These are phyloP conservation scores for Quercus robur DNA, from an alignment of 306 rosid genomes.

Conservation along the genomic window DNA sequence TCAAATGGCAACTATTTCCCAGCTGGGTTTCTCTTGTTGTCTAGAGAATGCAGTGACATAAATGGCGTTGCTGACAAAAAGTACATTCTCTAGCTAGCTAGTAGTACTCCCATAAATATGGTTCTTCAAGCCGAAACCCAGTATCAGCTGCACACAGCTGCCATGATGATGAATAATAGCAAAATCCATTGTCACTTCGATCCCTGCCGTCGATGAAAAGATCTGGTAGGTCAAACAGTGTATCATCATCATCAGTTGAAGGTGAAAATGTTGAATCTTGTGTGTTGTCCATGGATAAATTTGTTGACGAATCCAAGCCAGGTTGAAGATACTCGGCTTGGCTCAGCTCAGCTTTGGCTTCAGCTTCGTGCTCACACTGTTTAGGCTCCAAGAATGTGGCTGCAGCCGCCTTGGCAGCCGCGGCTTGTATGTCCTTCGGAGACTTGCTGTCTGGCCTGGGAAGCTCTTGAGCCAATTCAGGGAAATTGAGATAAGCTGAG, in stretches of 20 bases:
- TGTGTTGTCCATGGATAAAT: slow-evolving; percentile 21
- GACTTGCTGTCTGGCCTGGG: slow-evolving; percentile 63
- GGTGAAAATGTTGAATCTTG: slow-evolving; percentile 31
- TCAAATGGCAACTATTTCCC: neutral
- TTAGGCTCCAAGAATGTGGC: slow-evolving; percentile 17
- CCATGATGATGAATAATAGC: slow-evolving; percentile 53
- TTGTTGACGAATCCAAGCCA: slow-evolving; percentile 8
- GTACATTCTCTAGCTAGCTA: neutral
- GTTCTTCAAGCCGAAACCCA: slow-evolving; percentile 56
- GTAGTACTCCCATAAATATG: slow-evolving; percentile 56
- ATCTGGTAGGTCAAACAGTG: slow-evolving; percentile 86
- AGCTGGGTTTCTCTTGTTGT: slow-evolving; percentile 6
- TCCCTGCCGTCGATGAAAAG: slow-evolving; percentile 43
- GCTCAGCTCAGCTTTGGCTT: slow-evolving; percentile 24
- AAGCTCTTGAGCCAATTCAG: slow-evolving; percentile 49
- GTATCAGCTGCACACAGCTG: slow-evolving; percentile 54
- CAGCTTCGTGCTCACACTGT: slow-evolving; percentile 3
- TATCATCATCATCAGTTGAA: slow-evolving; percentile 43
- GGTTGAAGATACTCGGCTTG: neutral
- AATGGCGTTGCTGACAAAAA: neutral
- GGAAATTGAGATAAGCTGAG: slow-evolving; percentile 81
- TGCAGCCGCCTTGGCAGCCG: slow-evolving; percentile 78
- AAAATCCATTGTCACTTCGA: slow-evolving; percentile 29
- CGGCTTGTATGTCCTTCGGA: slow-evolving; percentile 84
- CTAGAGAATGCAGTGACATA: slow-evolving; percentile 7